Evolutionary conservation across 371 early-diverging fungal genomes (phyloP).

Genomic region (Mortierella sp.): DNA sequence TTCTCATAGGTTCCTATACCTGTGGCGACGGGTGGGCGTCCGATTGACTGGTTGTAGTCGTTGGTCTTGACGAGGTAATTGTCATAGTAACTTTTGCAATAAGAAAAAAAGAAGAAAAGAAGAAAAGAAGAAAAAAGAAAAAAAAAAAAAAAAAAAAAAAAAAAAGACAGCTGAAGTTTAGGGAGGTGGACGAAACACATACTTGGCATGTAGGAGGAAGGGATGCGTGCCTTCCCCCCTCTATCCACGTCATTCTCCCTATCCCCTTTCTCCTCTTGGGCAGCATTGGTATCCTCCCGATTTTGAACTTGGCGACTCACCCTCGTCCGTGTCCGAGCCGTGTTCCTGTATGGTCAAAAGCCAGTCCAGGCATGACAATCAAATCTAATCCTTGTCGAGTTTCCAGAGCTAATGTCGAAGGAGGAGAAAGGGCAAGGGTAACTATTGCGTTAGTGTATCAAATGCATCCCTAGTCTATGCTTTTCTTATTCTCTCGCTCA

Average conservation of each 20-base stretch:
- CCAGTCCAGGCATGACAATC: conserved; percentile 75
- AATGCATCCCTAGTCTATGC: background rate
- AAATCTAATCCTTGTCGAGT: conserved; percentile 64
- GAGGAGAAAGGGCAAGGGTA: background rate
- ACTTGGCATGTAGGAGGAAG: background rate
- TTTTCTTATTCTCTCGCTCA: background rate
- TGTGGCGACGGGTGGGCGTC: conserved; percentile 44
- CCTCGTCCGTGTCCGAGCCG: conserved; percentile 81
- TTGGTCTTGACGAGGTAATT: conserved; percentile 40
- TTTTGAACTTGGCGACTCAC: conserved; percentile 48
- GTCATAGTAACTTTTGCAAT: conserved; percentile 53
- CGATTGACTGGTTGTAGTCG: conserved; percentile 29
- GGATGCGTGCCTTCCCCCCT: no score
- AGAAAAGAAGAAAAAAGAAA: background rate
- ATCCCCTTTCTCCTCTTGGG: no score
- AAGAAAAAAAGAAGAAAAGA: conserved; percentile 1
- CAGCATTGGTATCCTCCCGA: background rate
- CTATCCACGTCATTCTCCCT: no score
- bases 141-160: conserved; percentile 2
- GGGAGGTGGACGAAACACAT: no score
- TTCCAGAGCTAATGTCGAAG: conserved; percentile 57
- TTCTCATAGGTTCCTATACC: conserved; percentile 20
- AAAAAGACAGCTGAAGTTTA: background rate
- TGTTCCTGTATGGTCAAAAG: conserved; percentile 70
- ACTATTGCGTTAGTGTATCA: background rate